These are phyloP conservation scores for Crithidia bombi DNA, from an alignment of 208 protist genomes.

Conservation along the genomic window DNA sequence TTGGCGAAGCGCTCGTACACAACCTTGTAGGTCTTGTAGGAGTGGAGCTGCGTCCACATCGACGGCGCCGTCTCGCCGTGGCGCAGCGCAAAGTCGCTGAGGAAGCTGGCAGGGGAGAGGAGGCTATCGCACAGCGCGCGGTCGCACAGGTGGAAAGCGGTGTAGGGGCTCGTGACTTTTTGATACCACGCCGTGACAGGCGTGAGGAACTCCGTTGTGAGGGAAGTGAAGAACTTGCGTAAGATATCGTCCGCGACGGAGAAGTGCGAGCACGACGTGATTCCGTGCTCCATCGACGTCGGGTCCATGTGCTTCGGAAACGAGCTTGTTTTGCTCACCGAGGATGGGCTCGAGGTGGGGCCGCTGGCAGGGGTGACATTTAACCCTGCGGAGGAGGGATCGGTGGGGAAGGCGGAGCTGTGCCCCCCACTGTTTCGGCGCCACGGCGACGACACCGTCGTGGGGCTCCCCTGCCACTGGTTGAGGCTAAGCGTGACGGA, in stretches of 20 bases:
- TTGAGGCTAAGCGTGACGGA: slow-evolving; percentile 54
- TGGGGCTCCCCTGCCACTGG: slow-evolving; percentile 40
- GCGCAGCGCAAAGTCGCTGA: slow-evolving; percentile 58
- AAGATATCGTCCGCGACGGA: slow-evolving; percentile 83
- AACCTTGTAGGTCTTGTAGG: slow-evolving; percentile 74
- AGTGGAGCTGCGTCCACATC: slow-evolving; percentile 57
- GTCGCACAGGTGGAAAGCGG: slow-evolving; percentile 76
- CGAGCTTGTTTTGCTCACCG: not conserved
- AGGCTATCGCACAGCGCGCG: slow-evolving; percentile 33
- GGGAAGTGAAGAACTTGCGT: slow-evolving; percentile 85
- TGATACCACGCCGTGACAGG: slow-evolving; percentile 77
- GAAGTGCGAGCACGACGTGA: slow-evolving; percentile 58
- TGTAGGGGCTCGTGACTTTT: slow-evolving; percentile 36
- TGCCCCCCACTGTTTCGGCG: not conserved
- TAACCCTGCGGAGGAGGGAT: not conserved
- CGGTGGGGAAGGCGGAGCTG: not conserved
- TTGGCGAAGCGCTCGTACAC: slow-evolving; percentile 83
- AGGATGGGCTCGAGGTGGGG: not conserved
- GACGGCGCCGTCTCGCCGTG: slow-evolving; percentile 65
- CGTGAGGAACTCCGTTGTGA: slow-evolving; percentile 84
- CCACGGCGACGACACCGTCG: slow-evolving; percentile 6
- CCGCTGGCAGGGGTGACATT: not conserved
- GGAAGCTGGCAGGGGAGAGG: slow-evolving; percentile 64
- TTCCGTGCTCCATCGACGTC: slow-evolving; percentile 9
- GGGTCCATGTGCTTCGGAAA: slow-evolving; percentile 9